Evolutionary conservation across 176 grass and related monocot genomes (phyloP), one percentile per base, ranked within the genome.

Genomic region (Triticum dicoccoides): DNA sequence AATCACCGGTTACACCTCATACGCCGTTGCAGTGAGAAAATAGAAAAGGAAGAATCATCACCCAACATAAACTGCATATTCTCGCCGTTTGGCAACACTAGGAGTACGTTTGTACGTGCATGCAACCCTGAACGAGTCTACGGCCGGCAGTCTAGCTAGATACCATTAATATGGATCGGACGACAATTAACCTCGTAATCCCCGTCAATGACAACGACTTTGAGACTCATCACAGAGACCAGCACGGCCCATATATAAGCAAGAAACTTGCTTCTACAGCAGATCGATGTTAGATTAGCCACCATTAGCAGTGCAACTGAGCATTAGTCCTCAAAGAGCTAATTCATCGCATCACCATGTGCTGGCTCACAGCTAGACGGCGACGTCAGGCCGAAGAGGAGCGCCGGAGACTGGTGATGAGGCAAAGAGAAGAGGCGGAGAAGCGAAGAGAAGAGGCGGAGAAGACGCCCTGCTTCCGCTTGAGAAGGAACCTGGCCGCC

Each of bases 111-210:
- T 42, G 41, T 77, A 25, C 38, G 12, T 23, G 11, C 42, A 24
- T 34, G 71, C 80, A 47, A 78, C 74, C 54, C 18, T 79, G 81
- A 88, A 84, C 65, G 69, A 83, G 81, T 88, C 87, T 79, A 65
- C 39, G 69, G 81, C 54, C 87, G 87, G 87, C 81, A 32, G 81
- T n/a, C 67, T 3, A 17, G 52, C 65, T 61, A 34, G 54, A 47
- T 69, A 61, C 80, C 80, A 88, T 49, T 25, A 54, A 73, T 27
- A 24, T 52, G 14, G 13, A 24, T 52, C 4, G 20, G 81, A 59
- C 82, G 81, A 79, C 8, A 79, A 13, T 24, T 17, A 75, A 41
- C 15, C 56, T 73, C 81, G n/a, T 79, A 73, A 68, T 17, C 13
- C 65, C 29, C 74, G 72, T n/a, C 81, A 52, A 47, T 35, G 27